Conservation (phyloP, 495 filamentous ascomycete species). For the Penicillium ochrochloron region DNA sequence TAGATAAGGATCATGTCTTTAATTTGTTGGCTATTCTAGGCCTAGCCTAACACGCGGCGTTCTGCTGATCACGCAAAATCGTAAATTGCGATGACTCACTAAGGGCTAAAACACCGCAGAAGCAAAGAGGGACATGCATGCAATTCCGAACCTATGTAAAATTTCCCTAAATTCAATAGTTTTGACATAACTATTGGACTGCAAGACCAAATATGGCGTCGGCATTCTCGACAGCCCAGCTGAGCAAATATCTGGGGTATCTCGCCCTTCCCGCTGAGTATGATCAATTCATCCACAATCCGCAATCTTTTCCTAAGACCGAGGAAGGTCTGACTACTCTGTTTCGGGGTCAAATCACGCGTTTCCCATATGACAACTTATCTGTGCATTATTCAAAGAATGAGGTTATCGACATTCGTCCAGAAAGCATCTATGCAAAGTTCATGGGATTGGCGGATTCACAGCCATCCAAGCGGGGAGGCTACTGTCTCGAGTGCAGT, state of each 20-base stretch:
- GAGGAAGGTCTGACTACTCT: constrained; percentile 30
- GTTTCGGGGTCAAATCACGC: constrained; percentile 54
- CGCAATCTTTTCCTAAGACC: constrained; percentile 31
- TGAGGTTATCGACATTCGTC: constrained; percentile 58
- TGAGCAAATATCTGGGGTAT: constrained; percentile 30
- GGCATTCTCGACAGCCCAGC: constrained; percentile 26
- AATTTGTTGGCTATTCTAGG: no score
- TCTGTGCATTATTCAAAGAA: constrained; percentile 58
- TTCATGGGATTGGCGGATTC: constrained; percentile 50
- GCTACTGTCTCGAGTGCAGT: constrained; percentile 80
- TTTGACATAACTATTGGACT: background rate
- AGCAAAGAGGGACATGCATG: background rate
- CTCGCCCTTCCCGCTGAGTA: constrained; percentile 32
- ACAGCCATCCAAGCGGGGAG: constrained; percentile 58
- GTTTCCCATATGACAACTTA: constrained; percentile 74
- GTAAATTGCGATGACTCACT: no score
- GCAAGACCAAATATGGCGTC: constrained; percentile 15
- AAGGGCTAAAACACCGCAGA: no score
- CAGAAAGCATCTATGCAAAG: constrained; percentile 64
- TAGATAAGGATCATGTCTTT: no score
- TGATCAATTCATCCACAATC: constrained; percentile 20
- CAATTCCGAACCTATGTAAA: background rate
- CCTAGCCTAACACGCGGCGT: no score
- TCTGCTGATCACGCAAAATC: no score
- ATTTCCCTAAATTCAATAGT: background rate